Conservation (phyloP, 129 eudicot genomes). For the Chrysanthemum lavandulifolium region DNA sequence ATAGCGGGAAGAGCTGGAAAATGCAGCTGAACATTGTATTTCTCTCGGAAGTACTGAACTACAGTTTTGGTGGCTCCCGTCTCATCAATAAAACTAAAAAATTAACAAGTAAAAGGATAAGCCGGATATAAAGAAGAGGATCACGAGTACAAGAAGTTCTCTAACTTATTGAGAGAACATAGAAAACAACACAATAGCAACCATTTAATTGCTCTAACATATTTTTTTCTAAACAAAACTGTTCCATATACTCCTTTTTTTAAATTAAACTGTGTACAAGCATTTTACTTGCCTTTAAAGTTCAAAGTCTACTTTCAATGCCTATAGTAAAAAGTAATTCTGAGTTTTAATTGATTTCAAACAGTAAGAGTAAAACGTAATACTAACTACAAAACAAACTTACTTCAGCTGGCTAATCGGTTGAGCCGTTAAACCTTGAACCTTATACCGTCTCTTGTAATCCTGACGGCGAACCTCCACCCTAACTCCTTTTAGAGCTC, state of each 20-base stretch:
- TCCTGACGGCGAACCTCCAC: constrained; percentile 43
- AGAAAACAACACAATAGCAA: too few species aligned
- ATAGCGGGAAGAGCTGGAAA: too few species aligned
- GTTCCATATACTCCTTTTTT: too few species aligned
- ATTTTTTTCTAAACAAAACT: too few species aligned
- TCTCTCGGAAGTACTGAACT: too few species aligned
- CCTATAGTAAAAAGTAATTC: not conserved
- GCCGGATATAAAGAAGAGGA: too few species aligned
- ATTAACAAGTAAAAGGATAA: not conserved
- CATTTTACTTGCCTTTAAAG: not conserved
- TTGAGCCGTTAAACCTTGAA: constrained; percentile 43
- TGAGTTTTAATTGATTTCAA: not conserved
- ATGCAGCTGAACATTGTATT: too few species aligned
- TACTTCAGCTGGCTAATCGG: constrained; percentile 42
- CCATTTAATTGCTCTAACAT: too few species aligned
- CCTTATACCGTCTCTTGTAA: constrained; percentile 35
- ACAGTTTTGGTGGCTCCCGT: not conserved
- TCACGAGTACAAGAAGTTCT: too few species aligned
- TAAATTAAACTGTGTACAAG: too few species aligned
- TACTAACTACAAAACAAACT: constrained; percentile 8
- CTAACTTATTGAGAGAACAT: too few species aligned
- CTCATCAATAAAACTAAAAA: constrained; percentile 21
- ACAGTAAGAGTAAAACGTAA: not conserved
- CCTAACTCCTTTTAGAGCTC: constrained; percentile 51
- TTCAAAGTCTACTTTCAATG: too few species aligned